Evolutionary conservation across 148 eudicot species (phyloP).

Genomic region (Rhododendron mucronatum): DNA sequence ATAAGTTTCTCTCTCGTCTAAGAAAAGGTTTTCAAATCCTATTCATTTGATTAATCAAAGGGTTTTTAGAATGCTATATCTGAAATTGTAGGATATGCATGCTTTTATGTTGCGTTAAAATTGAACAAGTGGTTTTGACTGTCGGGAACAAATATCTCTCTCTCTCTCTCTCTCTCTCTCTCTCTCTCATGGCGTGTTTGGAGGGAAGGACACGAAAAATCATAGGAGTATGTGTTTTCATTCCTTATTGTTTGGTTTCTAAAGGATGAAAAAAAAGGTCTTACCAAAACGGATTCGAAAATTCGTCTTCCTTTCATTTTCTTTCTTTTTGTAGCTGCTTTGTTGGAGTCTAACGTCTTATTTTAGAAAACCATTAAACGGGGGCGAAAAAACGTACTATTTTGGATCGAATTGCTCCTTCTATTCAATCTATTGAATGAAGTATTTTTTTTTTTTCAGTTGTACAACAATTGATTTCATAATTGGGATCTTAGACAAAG

Average conservation of each 20-base stretch:
- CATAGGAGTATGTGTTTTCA: neutral
- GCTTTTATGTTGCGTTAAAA: neutral
- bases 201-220: neutral
- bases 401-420: neutral
- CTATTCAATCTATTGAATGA: neutral
- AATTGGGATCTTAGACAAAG: neutral
- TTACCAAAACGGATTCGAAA: neutral
- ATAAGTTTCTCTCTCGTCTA: too few relatives aligned
- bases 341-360: too few relatives aligned
- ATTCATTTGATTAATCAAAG: neutral
- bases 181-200: neutral
- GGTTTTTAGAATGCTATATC: neutral
- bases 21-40: neutral
- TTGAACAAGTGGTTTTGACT: neutral
- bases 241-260: neutral
- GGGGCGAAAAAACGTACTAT: neutral
- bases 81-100: neutral
- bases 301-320: too few relatives aligned
- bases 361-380: too few relatives aligned
- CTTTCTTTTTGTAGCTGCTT: neutral
- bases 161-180: too few relatives aligned
- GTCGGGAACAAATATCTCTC: neutral
- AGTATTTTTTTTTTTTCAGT: neutral
- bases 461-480: neutral
- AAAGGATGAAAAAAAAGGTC: neutral